Evolutionary conservation across 1,284 basidiomycete genomes (phyloP), one percentile per base, ranked within the genome.

Genomic region (Ceratobasidium sp.): DNA sequence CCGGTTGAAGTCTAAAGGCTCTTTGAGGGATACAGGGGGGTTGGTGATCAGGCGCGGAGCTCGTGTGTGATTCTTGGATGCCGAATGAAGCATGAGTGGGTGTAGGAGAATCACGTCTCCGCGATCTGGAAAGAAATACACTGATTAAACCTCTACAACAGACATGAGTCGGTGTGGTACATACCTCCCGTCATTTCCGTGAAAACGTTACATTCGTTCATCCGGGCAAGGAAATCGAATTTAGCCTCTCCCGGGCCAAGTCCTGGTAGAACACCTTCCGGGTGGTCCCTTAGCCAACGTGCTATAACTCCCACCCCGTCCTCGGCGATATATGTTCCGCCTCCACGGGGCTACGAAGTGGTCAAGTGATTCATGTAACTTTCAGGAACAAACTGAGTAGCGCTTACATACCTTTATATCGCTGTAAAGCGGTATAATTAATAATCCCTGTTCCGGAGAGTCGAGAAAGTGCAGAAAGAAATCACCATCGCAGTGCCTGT

Each of bases 41-140:
- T 91, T 91, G 56, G 89, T 90, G 81, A 91, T 91, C 77, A 91
- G 85, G 71, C 90, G 85, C 54, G 87, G 88, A 20, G 86, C 82
- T 26, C 90, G 87, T 48, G 87, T 83, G 79, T 88, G 85, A 82
- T 92, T 92, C 83, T 88, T 89, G 56, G 88, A 88, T n/a, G 90
- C 90, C 12, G 89, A 88, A 81, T 91, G 90, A 77, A 90, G 83
- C 90, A 91, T 91, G 78, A 91, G 83, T 0, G 90, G 90, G 83
- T 91, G 90, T 84, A 91, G 84, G 42, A 91, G 85, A 23, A 91
- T 87, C 38, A 91, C 90, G 81, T 91, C 90, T 28, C 90, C 90
- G 64, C 59, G 65, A 26, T 79, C 74, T 79, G 42, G 56, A 26
- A 28, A 48, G 54, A 28, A 54, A 52, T 33, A 50, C 61, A 77